Conservation (phyloP, 163 green algal species). For the Chlorella variabilis region DNA sequence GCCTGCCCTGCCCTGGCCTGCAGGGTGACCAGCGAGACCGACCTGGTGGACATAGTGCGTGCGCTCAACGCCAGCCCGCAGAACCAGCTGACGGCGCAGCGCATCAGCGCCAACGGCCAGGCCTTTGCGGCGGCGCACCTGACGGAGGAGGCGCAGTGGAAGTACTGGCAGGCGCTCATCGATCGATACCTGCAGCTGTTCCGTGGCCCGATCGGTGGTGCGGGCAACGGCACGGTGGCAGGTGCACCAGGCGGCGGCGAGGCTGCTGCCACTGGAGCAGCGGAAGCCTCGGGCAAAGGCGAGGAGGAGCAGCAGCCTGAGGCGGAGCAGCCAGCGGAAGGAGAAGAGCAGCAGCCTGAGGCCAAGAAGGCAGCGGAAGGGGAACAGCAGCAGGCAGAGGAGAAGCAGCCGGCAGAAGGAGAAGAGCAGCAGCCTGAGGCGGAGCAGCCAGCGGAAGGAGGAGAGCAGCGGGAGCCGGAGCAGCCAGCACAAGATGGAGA, state of each 20-base stretch:
- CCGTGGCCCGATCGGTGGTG: no score
- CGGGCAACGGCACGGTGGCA: background rate
- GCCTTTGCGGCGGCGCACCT: constrained; percentile 5
- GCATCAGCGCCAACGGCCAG: constrained; percentile 2
- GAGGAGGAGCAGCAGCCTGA: background rate
- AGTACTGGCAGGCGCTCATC: constrained; percentile 3
- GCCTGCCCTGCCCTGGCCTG: no score
- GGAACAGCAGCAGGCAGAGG: background rate
- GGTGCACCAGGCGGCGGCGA: background rate
- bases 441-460: background rate
- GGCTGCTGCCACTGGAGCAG: no score
- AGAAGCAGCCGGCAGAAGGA: no score
- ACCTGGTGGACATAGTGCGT: constrained; percentile 7
- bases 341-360: background rate
- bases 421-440: background rate
- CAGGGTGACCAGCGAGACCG: constrained; percentile 1
- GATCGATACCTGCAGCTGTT: constrained; percentile 6
- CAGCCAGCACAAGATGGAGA: background rate
- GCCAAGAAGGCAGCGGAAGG: background rate
- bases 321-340: background rate
- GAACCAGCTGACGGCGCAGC: constrained; percentile 7
- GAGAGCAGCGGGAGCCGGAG: background rate
- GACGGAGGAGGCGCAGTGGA: background rate
- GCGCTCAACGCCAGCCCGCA: background rate
- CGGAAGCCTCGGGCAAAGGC: no score